phyloP scores from a whole-genome alignment of 306 rosid genomes.

The Delonix regia region DNA sequence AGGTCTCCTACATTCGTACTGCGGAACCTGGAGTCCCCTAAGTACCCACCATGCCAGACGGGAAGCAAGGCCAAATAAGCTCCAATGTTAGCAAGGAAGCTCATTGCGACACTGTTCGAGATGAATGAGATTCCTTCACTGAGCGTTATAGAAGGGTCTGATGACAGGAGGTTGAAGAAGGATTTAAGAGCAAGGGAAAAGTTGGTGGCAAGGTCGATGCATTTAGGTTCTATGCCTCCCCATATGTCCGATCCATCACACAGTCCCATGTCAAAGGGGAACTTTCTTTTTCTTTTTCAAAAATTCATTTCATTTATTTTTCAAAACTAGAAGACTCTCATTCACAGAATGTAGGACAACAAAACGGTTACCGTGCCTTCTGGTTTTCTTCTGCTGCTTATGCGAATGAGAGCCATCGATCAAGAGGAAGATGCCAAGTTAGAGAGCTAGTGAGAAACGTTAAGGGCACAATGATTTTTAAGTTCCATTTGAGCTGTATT shows the following conservation, averaged over 20 bases:
- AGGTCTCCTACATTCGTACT: slow-evolving; percentile 76
- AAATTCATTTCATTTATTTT: neutral
- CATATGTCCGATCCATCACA: slow-evolving; percentile 99
- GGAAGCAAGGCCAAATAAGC: slow-evolving; percentile 51
- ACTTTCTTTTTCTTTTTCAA: neutral
- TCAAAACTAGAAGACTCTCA: too few species aligned
- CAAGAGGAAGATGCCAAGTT: too few species aligned
- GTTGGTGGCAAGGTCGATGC: slow-evolving; percentile 61
- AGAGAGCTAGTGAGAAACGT: too few species aligned
- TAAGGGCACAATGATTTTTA: too few species aligned
- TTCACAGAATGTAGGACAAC: too few species aligned
- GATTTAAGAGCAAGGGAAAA: slow-evolving; percentile 70
- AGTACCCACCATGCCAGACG: slow-evolving; percentile 48
- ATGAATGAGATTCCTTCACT: slow-evolving; percentile 98
- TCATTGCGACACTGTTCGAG: slow-evolving; percentile 97
- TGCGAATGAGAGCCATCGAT: too few species aligned
- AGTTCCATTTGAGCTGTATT: too few species aligned
- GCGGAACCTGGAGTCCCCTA: slow-evolving; percentile 68
- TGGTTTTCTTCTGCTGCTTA: too few species aligned
- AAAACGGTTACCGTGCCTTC: too few species aligned
- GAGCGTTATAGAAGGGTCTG: slow-evolving; percentile 52
- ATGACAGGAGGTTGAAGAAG: slow-evolving; percentile 60
- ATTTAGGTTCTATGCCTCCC: slow-evolving; percentile 90
- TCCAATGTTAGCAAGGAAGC: slow-evolving; percentile 95
- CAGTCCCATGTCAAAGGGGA: slow-evolving; percentile 91